Conservation (phyloP, 2,329 filamentous ascomycete genomes). For the Colletotrichum somersetense region DNA sequence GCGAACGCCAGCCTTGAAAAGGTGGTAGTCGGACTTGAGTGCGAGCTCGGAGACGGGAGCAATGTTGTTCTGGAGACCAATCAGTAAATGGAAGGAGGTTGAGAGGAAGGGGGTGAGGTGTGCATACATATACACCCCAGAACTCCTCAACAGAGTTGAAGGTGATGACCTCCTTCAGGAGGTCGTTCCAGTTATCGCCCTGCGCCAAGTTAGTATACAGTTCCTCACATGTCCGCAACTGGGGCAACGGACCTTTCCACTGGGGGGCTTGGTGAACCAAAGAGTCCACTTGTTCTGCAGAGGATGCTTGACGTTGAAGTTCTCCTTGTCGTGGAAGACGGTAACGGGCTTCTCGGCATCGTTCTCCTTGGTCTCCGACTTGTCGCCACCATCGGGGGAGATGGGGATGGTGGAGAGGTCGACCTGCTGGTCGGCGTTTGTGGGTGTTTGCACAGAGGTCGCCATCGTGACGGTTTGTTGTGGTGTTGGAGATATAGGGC, state of each 20-base stretch:
- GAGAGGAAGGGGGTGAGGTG: neutral
- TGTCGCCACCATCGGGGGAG: conserved; percentile 71
- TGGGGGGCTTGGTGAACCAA: conserved; percentile 99
- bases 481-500: conserved; percentile 18
- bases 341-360: conserved; percentile 78
- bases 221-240: conserved; percentile 43
- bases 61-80: conserved; percentile 88
- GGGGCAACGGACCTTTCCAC: conserved; percentile 79
- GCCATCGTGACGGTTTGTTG: conserved; percentile 51
- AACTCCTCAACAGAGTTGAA: conserved; percentile 99
- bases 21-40: conserved; percentile 98
- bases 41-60: conserved; percentile 94
- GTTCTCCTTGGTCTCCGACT: conserved; percentile 62
- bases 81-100: conserved; percentile 41
- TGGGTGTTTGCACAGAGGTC: conserved; percentile 46
- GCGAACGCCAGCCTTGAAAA: conserved; percentile 97
- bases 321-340: conserved; percentile 97
- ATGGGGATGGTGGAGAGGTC: conserved; percentile 77
- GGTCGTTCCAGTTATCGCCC: conserved; percentile 99
- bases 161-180: conserved; percentile 98
- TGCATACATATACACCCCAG: conserved; percentile 97
- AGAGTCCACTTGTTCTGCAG: conserved; percentile 98
- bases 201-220: conserved; percentile 52
- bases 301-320: conserved; percentile 99
- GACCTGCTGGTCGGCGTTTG: conserved; percentile 62